phyloP scores from a whole-genome alignment of 2,329 filamentous ascomycete genomes.

The Ceratocystiopsis sp. region DNA sequence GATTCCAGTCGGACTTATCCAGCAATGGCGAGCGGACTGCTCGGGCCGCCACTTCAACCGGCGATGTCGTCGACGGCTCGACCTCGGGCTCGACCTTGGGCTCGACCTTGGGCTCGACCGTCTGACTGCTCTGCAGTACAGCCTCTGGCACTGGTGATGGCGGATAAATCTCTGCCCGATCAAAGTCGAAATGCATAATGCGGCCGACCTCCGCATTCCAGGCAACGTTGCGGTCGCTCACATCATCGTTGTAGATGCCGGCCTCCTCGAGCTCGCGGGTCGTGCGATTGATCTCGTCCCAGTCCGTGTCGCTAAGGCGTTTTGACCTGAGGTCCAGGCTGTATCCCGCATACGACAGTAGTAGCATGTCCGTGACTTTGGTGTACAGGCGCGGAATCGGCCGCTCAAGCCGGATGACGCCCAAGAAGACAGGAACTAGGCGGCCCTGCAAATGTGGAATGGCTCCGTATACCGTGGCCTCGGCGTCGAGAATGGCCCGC shows the following conservation, averaged over 20 bases:
- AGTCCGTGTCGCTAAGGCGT: not conserved
- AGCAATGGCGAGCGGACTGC: too few relatives aligned
- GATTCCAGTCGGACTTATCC: too few relatives aligned
- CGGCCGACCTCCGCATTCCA: not conserved
- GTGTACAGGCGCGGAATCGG: not conserved
- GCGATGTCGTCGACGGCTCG: too few relatives aligned
- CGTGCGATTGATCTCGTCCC: not conserved
- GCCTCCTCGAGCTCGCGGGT: not conserved
- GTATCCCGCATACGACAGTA: slow-evolving; percentile 6
- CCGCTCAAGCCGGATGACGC: slow-evolving; percentile 3
- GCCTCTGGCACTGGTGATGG: too few relatives aligned
- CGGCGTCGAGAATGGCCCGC: not conserved
- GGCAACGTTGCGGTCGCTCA: not conserved
- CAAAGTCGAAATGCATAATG: not conserved
- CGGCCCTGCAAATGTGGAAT: slow-evolving; percentile 3
- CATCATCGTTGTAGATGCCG: not conserved
- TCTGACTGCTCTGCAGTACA: too few relatives aligned
- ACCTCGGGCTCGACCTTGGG: too few relatives aligned
- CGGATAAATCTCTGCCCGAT: too few relatives aligned
- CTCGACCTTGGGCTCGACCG: too few relatives aligned
- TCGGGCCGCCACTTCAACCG: too few relatives aligned
- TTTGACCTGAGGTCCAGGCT: too few relatives aligned
- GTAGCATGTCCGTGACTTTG: slow-evolving; percentile 6
- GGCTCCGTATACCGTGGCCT: slow-evolving; percentile 1
- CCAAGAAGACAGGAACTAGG: slow-evolving; percentile 7